A percentile compares a stretch with the other conserved stretches of the same genome.
Conservation (phyloP, 1,139 yeast species). For the Suhomyces atakaporum region DNA sequence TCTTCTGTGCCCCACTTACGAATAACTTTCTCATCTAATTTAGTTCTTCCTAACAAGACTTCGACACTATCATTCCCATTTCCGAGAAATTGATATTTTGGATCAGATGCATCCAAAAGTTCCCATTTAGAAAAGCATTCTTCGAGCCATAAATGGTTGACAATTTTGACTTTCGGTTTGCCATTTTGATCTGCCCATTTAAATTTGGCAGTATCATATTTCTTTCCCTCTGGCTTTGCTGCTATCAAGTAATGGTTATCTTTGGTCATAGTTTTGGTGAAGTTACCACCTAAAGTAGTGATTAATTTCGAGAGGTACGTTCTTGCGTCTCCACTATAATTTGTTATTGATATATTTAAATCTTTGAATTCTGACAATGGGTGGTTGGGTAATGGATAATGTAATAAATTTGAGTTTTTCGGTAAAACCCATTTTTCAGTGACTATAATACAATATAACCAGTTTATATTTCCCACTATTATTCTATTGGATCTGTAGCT, state of each 20-base stretch:
- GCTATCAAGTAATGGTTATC: constrained; percentile 74
- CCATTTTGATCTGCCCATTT: constrained; percentile 50
- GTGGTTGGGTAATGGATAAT: constrained; percentile 65
- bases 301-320: constrained; percentile 67
- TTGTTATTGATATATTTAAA: constrained; percentile 65
- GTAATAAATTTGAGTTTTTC: constrained; percentile 53
- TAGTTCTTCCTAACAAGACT: constrained; percentile 53
- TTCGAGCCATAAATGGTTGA: constrained; percentile 91
- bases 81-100: constrained; percentile 52
- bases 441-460: constrained; percentile 72
- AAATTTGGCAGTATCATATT: constrained; percentile 67
- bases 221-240: constrained; percentile 68
- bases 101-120: constrained; percentile 43
- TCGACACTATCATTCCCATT: constrained; percentile 38
- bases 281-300: constrained; percentile 70
- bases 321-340: constrained; percentile 84
- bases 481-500: constrained; percentile 28
- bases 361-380: constrained; percentile 56
- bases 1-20: constrained; percentile 38
- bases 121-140: constrained; percentile 69
- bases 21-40: constrained; percentile 43
- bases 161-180: constrained; percentile 47
- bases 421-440: constrained; percentile 63
- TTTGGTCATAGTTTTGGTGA: constrained; percentile 67
- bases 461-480: constrained; percentile 65